phyloP scores from a whole-genome alignment of 345 rosid species.

The Capsella bursapastoris region DNA sequence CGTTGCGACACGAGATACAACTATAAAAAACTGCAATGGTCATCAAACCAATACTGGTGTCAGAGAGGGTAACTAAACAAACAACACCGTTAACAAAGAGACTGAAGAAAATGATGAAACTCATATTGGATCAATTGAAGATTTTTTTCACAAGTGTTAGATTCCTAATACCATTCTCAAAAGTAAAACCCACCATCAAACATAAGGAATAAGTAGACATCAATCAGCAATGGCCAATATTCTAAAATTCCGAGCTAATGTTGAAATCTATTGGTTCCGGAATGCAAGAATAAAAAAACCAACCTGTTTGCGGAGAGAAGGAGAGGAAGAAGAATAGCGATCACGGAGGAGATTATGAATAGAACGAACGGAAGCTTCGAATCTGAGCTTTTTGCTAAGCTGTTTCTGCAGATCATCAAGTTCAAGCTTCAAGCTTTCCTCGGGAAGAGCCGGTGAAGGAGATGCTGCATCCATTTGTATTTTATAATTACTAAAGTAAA shows the following conservation, averaged over 20 bases:
- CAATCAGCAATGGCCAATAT: too few relatives aligned
- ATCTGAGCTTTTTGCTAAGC: slow-evolving; percentile 75
- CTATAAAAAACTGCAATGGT: slow-evolving; percentile 63
- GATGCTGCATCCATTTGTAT: slow-evolving; percentile 29
- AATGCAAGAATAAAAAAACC: not conserved
- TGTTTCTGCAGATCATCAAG: slow-evolving; percentile 80
- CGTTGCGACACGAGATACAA: slow-evolving; percentile 82
- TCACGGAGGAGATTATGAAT: slow-evolving; percentile 58
- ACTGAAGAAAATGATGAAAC: not conserved
- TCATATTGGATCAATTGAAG: slow-evolving; percentile 7
- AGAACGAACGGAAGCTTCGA: slow-evolving; percentile 77
- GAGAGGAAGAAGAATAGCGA: slow-evolving; percentile 64
- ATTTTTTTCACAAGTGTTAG: not conserved
- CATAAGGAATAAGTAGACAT: too few relatives aligned
- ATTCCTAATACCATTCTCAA: too few relatives aligned
- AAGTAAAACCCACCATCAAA: too few relatives aligned
- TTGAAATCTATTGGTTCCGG: not conserved
- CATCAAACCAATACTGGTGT: not conserved
- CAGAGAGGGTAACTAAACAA: not conserved
- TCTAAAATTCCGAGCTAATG: slow-evolving; percentile 10
- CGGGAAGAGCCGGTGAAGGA: slow-evolving; percentile 44
- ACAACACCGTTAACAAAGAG: not conserved
- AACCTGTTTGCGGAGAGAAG: slow-evolving; percentile 65
- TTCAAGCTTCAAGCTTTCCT: slow-evolving; percentile 60
- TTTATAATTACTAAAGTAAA: not conserved